These are phyloP conservation scores for Tillandsia fasciculata DNA, from an alignment of 176 grass and related monocot species.

Conservation along the genomic window DNA sequence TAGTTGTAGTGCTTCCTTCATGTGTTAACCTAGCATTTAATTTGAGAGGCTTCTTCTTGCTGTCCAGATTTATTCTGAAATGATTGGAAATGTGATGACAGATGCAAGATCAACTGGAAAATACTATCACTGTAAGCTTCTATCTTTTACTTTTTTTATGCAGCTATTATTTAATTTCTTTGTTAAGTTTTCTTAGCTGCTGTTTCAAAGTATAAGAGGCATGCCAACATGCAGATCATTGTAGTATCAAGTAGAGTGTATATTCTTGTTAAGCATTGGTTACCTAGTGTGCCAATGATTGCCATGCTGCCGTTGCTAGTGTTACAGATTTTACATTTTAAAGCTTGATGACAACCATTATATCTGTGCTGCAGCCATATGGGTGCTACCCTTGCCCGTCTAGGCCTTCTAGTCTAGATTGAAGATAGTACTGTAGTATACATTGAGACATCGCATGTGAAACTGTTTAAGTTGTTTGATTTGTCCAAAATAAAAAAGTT, in stretches of 20 bases:
- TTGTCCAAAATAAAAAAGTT: background rate
- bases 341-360: too few species aligned
- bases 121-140: conserved; percentile 97
- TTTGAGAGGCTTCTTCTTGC: background rate
- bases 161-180: background rate
- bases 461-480: too few species aligned
- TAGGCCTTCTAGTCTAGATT: too few species aligned
- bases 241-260: too few species aligned
- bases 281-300: background rate
- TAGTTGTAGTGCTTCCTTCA: background rate
- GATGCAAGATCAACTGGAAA: conserved; percentile 96
- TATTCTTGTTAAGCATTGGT: background rate
- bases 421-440: too few species aligned
- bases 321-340: too few species aligned
- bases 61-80: conserved; percentile 95
- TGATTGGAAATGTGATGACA: conserved; percentile 99
- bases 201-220: background rate
- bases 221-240: background rate
- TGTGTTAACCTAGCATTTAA: background rate
- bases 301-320: too few species aligned
- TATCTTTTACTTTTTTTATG: conserved; percentile 4
- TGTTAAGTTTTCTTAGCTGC: background rate
- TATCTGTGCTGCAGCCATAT: background rate
- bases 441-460: too few species aligned
- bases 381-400: too few species aligned